Conservation (phyloP, 2,329 filamentous ascomycete genomes). For the Ramularia endophylla region DNA sequence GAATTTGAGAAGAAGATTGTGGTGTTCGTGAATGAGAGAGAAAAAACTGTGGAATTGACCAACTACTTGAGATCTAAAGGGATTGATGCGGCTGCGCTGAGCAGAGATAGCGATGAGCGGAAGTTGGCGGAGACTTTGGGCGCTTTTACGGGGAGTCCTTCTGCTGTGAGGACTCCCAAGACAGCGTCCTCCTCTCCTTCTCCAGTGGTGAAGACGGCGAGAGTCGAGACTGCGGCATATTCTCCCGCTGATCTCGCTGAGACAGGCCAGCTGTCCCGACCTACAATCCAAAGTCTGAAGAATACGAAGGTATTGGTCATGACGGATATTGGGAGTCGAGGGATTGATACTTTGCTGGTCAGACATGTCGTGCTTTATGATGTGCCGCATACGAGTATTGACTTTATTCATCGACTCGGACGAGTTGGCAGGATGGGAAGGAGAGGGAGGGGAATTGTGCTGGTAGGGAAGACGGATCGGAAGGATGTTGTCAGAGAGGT, state of each 20-base stretch:
- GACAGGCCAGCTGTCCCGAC: constrained; percentile 7
- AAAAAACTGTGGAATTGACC: constrained; percentile 76
- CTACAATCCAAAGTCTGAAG: constrained; percentile 40
- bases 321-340: constrained; percentile 85
- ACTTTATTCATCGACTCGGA: constrained; percentile 95
- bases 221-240: constrained; percentile 2
- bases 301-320: constrained; percentile 91
- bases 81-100: constrained; percentile 79
- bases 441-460: constrained; percentile 79
- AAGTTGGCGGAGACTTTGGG: constrained; percentile 71
- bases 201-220: not conserved
- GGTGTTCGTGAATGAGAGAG: constrained; percentile 95
- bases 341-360: constrained; percentile 90
- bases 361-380: constrained; percentile 91
- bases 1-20: constrained; percentile 73
- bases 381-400: constrained; percentile 95
- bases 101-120: constrained; percentile 73
- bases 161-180: constrained; percentile 1
- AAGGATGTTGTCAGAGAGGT: constrained; percentile 90
- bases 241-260: constrained; percentile 4
- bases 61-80: constrained; percentile 76
- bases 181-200: constrained; percentile 4
- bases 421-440: constrained; percentile 89
- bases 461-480: constrained; percentile 84
- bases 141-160: constrained; percentile 57